Base-by-base conservation (phyloP, 352 stramenopile genomes). In the Phytopythium montanum region DNA sequence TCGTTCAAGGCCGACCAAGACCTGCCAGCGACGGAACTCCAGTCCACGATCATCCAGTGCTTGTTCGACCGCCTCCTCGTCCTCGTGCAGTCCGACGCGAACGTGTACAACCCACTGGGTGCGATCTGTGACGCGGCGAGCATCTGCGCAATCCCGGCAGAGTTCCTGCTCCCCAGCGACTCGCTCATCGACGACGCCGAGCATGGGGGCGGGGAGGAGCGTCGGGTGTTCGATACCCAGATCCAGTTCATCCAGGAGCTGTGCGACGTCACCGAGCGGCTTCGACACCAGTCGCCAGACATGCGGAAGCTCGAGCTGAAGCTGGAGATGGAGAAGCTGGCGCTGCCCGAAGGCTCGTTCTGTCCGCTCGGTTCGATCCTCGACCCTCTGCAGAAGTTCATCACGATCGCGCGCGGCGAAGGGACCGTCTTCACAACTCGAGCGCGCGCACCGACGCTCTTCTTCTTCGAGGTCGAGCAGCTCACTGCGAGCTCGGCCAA, bases 401-500 rank as follows among this genome's bases (percentile, higher is more conserved):
- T 92, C 48, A 73, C 69, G 13, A 89, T 92, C 48, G 79, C 70
- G 38, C 67, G 74, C 48, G 67, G 73, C 19, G 85, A 94, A 74
- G 85, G 87, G 31, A 88, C 85, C 0, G 85, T 96, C 23, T 96
- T 96, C 62, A 92, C 84, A n/a, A 96, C 87, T 0, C 86, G 82
- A n/a, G 85, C 87, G 16, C 76, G 87, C 18, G 87, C 87, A 14
- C 87, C 87, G 18, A 92, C 81, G 21, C 67, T 95, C 13, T 65
- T 96, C 50, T 92, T 89, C 59, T 96, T 93, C 62, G 87, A 96
- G 54, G 87, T 96, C 19, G 76, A 88, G 46, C 69, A 69, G 33
- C 64, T 87, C 23, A 68, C 60, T 21, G 71, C 56, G 21, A 56
- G 68, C 23, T 70, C 49, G 23, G 67, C 67, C 16, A 79, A 79